These are phyloP conservation scores for Henckelia pumila DNA, from an alignment of 257 asterid genomes.

Conservation along the genomic window DNA sequence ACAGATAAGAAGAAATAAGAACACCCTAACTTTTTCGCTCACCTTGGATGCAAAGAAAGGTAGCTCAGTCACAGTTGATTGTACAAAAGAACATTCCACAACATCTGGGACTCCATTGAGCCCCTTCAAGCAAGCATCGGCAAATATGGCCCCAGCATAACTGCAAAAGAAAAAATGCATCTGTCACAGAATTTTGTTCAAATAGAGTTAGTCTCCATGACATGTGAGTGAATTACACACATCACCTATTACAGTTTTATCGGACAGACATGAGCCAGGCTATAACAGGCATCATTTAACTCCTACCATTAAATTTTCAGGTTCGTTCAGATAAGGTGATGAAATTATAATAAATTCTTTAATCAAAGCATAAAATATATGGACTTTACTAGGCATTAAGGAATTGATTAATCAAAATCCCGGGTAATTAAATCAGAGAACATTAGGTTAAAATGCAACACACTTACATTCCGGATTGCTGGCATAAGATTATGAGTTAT, in stretches of 20 bases:
- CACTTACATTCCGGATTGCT: not conserved
- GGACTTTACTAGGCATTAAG: not conserved
- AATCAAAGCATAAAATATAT: not conserved
- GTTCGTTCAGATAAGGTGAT: not conserved
- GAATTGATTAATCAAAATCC: not conserved
- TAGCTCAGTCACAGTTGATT: conserved; percentile 56
- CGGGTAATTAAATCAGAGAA: not conserved
- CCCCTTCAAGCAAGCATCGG: conserved; percentile 86
- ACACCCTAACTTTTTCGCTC: not conserved
- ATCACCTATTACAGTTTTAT: not conserved
- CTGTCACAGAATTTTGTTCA: conserved; percentile 21
- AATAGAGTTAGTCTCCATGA: not conserved
- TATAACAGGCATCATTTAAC: not conserved
- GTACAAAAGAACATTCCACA: conserved; percentile 64
- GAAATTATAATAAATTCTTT: not conserved
- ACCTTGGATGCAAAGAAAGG: conserved; percentile 79
- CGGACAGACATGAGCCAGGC: not conserved
- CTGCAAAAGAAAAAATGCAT: conserved; percentile 32
- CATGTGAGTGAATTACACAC: not conserved
- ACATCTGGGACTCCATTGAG: conserved; percentile 86
- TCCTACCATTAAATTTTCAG: not conserved
- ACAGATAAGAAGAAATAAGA: not conserved
- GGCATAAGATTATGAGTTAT: not conserved
- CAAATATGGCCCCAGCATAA: conserved; percentile 88
- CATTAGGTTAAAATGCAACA: not conserved